Conservation (phyloP, 2,329 filamentous ascomycete genomes). For the Cladosporium cucumerinum region DNA sequence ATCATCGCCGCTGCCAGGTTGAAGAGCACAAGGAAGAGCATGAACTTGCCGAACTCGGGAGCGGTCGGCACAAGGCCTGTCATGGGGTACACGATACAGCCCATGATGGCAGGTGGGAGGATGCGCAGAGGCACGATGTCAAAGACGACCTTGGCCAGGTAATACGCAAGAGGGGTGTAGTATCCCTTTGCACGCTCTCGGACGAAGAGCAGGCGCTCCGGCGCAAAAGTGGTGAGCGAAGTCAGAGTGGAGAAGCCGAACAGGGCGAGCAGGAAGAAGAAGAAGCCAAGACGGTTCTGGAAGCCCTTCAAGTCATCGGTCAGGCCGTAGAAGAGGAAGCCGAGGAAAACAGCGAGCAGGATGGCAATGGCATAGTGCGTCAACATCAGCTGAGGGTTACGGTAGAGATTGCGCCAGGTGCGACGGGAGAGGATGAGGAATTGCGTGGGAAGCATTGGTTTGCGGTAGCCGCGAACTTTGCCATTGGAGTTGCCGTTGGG, state of each 20-base stretch:
- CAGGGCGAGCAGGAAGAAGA: slow-evolving; percentile 93
- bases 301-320: slow-evolving; percentile 96
- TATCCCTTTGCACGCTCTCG: slow-evolving; percentile 95
- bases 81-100: slow-evolving; percentile 96
- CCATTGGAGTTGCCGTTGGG: slow-evolving; percentile 50
- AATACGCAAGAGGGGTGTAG: slow-evolving; percentile 91
- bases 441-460: slow-evolving; percentile 74
- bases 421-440: slow-evolving; percentile 85
- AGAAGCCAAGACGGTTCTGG: slow-evolving; percentile 93
- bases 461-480: slow-evolving; percentile 71
- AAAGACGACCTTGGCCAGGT: slow-evolving; percentile 94
- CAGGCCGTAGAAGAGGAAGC: slow-evolving; percentile 92
- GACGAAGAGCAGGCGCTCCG: slow-evolving; percentile 85
- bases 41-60: slow-evolving; percentile 83
- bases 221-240: slow-evolving; percentile 86
- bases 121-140: slow-evolving; percentile 93
- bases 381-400: slow-evolving; percentile 96
- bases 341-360: slow-evolving; percentile 85
- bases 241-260: slow-evolving; percentile 97
- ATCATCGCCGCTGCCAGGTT: slow-evolving; percentile 92
- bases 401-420: slow-evolving; percentile 96
- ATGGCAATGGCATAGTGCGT: slow-evolving; percentile 98
- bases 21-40: slow-evolving; percentile 89
- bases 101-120: slow-evolving; percentile 91
- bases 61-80: slow-evolving; percentile 82